These are phyloP conservation scores for Dactylellina haptotyla DNA, from an alignment of 2,329 filamentous ascomycete species.

Conservation along the genomic window DNA sequence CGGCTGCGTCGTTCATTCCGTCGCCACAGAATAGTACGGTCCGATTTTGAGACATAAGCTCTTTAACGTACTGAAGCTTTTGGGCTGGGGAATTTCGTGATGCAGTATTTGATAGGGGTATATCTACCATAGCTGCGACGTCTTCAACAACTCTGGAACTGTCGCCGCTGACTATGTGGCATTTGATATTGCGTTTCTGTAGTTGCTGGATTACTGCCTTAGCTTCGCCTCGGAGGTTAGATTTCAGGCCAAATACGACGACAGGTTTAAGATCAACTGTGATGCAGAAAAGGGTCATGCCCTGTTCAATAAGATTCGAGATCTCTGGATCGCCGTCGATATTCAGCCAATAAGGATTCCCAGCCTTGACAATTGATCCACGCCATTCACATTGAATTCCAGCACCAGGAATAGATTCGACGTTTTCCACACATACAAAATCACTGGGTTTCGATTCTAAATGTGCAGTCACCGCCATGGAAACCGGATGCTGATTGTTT, in stretches of 20 bases:
- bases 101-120: conserved; percentile 62
- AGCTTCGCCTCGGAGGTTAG: conserved; percentile 65
- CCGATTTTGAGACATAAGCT: conserved; percentile 57
- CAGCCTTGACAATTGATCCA: conserved; percentile 25
- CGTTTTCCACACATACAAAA: conserved; percentile 45
- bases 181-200: conserved; percentile 63
- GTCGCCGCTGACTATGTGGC: conserved; percentile 71
- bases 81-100: conserved; percentile 66
- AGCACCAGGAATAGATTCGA: conserved; percentile 62
- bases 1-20: conserved; percentile 80
- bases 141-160: conserved; percentile 65
- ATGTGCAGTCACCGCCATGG: conserved; percentile 64
- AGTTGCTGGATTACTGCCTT: conserved; percentile 64
- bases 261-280: conserved; percentile 62
- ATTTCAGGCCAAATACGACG: conserved; percentile 67
- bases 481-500: conserved; percentile 67
- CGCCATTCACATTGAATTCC: conserved; percentile 53
- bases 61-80: conserved; percentile 68
- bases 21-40: conserved; percentile 77
- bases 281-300: conserved; percentile 64
- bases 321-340: conserved; percentile 21
- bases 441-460: conserved; percentile 58
- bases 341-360: conserved; percentile 46
- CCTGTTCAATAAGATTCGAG: not conserved
- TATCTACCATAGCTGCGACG: conserved; percentile 64